These are phyloP conservation scores for Fusarium tjaetaba DNA, from an alignment of 2,329 filamentous ascomycete species.

Conservation along the genomic window DNA sequence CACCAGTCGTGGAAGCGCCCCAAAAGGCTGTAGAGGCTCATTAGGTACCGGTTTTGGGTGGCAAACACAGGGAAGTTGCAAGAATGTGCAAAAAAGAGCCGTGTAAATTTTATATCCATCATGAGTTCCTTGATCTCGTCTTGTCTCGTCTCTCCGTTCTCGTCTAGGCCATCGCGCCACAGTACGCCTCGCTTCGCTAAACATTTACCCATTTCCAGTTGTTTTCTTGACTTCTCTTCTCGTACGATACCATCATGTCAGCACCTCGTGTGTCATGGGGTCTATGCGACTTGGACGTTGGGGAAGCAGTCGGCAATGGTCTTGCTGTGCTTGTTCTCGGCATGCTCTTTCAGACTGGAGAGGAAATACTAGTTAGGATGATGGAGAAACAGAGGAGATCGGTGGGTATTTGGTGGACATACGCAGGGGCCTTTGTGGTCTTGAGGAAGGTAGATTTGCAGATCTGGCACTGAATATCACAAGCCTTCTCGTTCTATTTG, in stretches of 20 bases:
- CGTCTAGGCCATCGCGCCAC: constrained; percentile 29
- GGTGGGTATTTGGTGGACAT: constrained; percentile 46
- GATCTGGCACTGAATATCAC: constrained; percentile 78
- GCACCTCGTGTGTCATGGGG: background rate
- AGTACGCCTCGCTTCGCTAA: constrained; percentile 38
- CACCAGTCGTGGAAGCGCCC: constrained; percentile 31
- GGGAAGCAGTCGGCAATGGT: constrained; percentile 77
- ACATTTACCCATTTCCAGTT: constrained; percentile 14
- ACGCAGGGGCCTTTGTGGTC: constrained; percentile 78
- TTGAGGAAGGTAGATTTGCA: constrained; percentile 84
- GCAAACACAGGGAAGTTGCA: background rate
- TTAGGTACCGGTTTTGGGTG: constrained; percentile 23
- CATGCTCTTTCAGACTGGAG: constrained; percentile 73
- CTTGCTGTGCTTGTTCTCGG: constrained; percentile 81
- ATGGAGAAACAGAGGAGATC: background rate
- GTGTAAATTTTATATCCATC: constrained; percentile 32
- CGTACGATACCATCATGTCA: constrained; percentile 17
- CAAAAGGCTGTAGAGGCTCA: constrained; percentile 47
- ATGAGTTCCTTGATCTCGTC: constrained; percentile 27
- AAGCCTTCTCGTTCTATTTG: constrained; percentile 74
- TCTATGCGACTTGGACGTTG: constrained; percentile 47
- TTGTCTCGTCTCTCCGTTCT: constrained; percentile 5
- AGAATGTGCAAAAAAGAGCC: constrained; percentile 27
- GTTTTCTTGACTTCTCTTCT: background rate
- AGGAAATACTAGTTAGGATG: constrained; percentile 18